These are phyloP conservation scores for Neoboletus magnificus DNA, from an alignment of 768 basidiomycete genomes.

Conservation along the genomic window DNA sequence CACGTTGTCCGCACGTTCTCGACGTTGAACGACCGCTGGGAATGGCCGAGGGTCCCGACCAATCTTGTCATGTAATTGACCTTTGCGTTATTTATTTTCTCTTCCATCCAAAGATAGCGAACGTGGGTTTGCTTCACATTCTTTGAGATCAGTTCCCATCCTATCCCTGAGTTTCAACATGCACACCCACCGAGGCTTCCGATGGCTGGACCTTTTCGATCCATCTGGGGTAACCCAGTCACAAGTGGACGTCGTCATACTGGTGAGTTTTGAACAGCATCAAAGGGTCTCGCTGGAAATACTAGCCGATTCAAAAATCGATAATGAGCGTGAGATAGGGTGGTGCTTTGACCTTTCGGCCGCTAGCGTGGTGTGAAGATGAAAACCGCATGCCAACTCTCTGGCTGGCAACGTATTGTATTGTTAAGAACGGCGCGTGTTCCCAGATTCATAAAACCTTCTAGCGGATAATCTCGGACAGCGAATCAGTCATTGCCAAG, in stretches of 20 bases:
- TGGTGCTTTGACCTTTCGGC: neutral
- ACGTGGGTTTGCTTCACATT: conserved; percentile 1
- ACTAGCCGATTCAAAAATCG: neutral
- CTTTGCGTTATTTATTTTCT: neutral
- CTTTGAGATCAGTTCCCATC: conserved; percentile 10
- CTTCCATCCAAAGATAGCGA: conserved; percentile 12
- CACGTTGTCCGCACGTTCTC: conserved; percentile 10
- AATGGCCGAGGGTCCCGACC: conserved; percentile 1
- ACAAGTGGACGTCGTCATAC: neutral
- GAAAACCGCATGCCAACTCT: neutral
- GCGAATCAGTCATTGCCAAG: neutral
- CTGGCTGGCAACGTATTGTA: conserved; percentile 4
- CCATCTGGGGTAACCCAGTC: neutral
- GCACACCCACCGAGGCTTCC: neutral
- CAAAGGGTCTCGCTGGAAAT: neutral
- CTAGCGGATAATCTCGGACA: neutral
- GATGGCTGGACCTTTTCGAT: neutral
- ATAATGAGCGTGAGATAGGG: conserved; percentile 5
- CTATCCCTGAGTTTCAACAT: conserved; percentile 2
- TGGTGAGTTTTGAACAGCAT: neutral
- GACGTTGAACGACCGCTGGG: conserved; percentile 3
- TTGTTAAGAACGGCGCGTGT: neutral
- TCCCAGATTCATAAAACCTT: conserved; percentile 13
- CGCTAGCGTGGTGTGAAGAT: conserved; percentile 1
- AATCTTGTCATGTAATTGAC: neutral